These are phyloP conservation scores for Plasmodium fragile DNA, from an alignment of 169 alveolate species.

Conservation along the genomic window DNA sequence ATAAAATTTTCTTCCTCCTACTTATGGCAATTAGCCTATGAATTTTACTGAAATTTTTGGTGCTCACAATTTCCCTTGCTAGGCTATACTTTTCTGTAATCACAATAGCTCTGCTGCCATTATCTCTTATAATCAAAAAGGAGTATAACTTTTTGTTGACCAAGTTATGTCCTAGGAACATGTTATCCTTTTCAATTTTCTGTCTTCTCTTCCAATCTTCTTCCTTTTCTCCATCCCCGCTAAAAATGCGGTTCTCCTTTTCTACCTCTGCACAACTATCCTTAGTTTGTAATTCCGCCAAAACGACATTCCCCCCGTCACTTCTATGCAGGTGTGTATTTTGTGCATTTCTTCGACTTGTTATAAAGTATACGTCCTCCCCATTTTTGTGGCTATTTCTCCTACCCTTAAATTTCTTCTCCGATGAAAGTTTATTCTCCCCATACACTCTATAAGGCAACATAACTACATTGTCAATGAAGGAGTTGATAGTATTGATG, in stretches of 20 bases:
- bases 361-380: background rate
- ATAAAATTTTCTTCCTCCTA: constrained; percentile 33
- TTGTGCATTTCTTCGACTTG: background rate
- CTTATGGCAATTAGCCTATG: constrained; percentile 48
- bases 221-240: constrained; percentile 1
- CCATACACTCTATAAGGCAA: constrained; percentile 55
- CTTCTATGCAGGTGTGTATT: background rate
- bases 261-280: background rate
- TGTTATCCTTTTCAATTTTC: constrained; percentile 20
- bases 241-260: background rate
- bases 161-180: constrained; percentile 27
- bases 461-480: constrained; percentile 54
- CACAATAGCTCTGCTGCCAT: constrained; percentile 75
- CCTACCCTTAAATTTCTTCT: background rate
- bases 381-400: background rate
- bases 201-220: background rate
- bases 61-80: constrained; percentile 66
- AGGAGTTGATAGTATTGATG: constrained; percentile 51
- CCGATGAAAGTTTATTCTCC: constrained; percentile 8
- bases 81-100: constrained; percentile 66
- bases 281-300: background rate
- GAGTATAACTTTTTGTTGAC: constrained; percentile 53
- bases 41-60: constrained; percentile 69
- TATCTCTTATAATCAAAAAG: constrained; percentile 68
- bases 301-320: background rate